Base-by-base conservation (phyloP, 2,329 filamentous ascomycete species). In the Xylaria multiplex region DNA sequence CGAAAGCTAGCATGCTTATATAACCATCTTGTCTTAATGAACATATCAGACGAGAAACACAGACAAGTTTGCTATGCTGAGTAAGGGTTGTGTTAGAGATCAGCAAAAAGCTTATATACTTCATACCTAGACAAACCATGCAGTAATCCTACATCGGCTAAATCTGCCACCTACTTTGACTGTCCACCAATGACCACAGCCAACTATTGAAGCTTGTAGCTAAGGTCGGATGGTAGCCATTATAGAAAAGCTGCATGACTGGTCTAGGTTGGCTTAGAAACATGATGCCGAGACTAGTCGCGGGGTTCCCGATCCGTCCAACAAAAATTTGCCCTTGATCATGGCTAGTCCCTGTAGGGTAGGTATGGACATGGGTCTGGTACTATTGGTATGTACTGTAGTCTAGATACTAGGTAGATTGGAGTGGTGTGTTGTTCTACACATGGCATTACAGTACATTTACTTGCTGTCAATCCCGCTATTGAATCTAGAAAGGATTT, bases 381-480 rank as follows among this genome's bases (percentile, higher is more conserved):
- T 13, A 40, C 37, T 37, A 37, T 37, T 37, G 11, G 35, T 40
- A 40, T 13, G 11, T 40, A 40, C 37, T 14, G 11, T 40, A 40
- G 13, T 14, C 2, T 40, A 40, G 13, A 14, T 40, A 40, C 37
- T 14, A 40, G 37, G 37, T 40, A 40, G 37, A 13, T 37, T 37
- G 8, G 35, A 37, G 6, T 9, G 35, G 35, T 37, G 35, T 37
- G 35, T 37, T 13, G 11, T 13, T 37, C 8, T 24, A 48, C 22
- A 16, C 11, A 7, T 16, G 2, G 2, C 6, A 53, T 37, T 11
- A 35, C 30, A 37, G 37, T 43, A 52, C 49, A 48, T 40, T 9
- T 50, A 43, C 32, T 37, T 16, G n/a, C 50, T 30, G 37, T 49
- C 16, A 32, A 56, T 61, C 57, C 62, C 27, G 63, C 40, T n/a